Conservation (phyloP, 1,284 basidiomycete species). For the Ganoderma resinaceum region DNA sequence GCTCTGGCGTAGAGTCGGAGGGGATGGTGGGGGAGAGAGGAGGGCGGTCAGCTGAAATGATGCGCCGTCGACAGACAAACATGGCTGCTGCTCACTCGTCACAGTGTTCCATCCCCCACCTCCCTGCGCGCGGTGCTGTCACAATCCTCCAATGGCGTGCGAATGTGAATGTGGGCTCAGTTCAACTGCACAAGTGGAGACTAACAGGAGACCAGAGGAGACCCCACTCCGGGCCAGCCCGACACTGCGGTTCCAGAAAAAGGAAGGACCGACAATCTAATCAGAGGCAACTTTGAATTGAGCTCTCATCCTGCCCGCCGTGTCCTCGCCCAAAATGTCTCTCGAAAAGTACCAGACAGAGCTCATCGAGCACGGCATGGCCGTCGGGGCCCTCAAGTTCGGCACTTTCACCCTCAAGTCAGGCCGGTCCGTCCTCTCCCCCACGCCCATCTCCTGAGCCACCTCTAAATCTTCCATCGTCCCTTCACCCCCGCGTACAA, state of each 20-base stretch:
- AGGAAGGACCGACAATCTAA: not conserved
- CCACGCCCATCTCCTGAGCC: constrained; percentile 11
- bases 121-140: not conserved
- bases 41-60: not conserved
- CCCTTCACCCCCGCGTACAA: not conserved
- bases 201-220: not conserved
- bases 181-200: not conserved
- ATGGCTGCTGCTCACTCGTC: not conserved
- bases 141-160: not conserved
- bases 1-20: not conserved
- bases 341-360: constrained; percentile 50
- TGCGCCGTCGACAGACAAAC: not conserved
- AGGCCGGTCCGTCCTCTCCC: constrained; percentile 71
- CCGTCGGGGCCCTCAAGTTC: constrained; percentile 83
- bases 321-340: constrained; percentile 24
- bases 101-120: not conserved
- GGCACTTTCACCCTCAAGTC: constrained; percentile 94
- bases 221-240: not conserved
- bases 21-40: not conserved
- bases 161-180: not conserved
- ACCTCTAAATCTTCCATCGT: not conserved
- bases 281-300: not conserved
- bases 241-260: not conserved
- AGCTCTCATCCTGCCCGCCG: not conserved
- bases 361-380: constrained; percentile 55